Conservation (phyloP, 345 rosid genomes). For the Syzygium aqueum region DNA sequence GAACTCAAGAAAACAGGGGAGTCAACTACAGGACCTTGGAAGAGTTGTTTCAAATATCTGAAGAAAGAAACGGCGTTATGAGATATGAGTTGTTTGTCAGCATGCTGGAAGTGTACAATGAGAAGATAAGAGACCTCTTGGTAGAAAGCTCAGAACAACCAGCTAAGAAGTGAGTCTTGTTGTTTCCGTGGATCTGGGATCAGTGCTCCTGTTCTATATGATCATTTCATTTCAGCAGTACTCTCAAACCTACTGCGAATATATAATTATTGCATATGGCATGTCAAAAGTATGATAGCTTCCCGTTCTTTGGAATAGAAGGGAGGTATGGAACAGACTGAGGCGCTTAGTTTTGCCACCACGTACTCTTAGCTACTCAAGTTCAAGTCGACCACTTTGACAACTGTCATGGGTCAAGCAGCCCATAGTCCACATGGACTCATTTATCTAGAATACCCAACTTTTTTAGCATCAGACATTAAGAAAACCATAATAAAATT, state of each 20-base stretch:
- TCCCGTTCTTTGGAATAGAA: background rate
- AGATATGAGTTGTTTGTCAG: slow-evolving; percentile 73
- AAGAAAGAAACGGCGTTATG: slow-evolving; percentile 45
- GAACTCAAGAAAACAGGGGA: slow-evolving; percentile 78
- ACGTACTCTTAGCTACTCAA: background rate
- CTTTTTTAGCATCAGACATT: background rate
- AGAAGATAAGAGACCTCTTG: slow-evolving; percentile 85
- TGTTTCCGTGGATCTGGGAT: background rate
- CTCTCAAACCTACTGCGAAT: background rate
- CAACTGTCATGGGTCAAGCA: background rate
- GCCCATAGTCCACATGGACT: background rate
- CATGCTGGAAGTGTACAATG: slow-evolving; percentile 97
- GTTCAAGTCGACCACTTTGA: background rate
- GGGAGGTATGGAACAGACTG: background rate
- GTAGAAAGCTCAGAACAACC: slow-evolving; percentile 67
- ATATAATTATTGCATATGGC: background rate
- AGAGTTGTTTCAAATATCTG: slow-evolving; percentile 65
- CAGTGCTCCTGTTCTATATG: background rate
- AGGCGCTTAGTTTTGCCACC: background rate
- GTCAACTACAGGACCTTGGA: slow-evolving; percentile 89
- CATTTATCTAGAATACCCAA: background rate
- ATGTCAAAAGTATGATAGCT: background rate
- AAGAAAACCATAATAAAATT: background rate
- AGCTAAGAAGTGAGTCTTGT: slow-evolving; percentile 46
- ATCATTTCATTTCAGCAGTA: background rate